Conservation (phyloP, 179 eudicot genomes). For the Actinidia arguta region DNA sequence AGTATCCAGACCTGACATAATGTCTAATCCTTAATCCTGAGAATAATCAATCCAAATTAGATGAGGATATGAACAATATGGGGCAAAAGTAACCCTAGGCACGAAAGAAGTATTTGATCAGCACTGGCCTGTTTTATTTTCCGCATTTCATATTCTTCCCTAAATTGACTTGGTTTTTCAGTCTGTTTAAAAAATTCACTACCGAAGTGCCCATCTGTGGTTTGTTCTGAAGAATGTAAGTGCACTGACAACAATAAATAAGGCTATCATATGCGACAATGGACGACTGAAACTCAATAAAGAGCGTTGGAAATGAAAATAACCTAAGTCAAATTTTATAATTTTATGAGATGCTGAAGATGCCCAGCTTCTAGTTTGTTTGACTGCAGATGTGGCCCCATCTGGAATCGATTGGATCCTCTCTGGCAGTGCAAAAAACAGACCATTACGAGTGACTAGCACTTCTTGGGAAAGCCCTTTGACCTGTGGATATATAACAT, state of each 20-base stretch:
- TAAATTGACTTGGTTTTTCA: constrained; percentile 71
- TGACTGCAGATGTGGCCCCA: constrained; percentile 56
- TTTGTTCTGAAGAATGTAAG: neutral
- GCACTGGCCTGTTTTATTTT: constrained; percentile 61
- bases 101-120: neutral
- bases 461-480: constrained; percentile 75
- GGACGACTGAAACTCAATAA: neutral
- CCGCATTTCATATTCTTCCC: constrained; percentile 73
- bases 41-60: neutral
- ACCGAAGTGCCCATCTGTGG: constrained; percentile 59
- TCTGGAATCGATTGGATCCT: constrained; percentile 74
- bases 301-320: constrained; percentile 13
- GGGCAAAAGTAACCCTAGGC: neutral
- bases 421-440: constrained; percentile 64
- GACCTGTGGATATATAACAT: constrained; percentile 41
- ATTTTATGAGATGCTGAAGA: constrained; percentile 54
- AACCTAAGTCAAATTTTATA: constrained; percentile 72
- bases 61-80: neutral
- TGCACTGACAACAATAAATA: neutral
- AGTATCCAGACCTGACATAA: constrained; percentile 71
- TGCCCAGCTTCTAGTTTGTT: constrained; percentile 68
- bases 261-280: neutral
- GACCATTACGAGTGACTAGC: constrained; percentile 55
- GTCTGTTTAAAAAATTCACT: constrained; percentile 54
- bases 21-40: constrained; percentile 73